phyloP scores from a whole-genome alignment of 768 basidiomycete species.

The Chalciporus chontae region DNA sequence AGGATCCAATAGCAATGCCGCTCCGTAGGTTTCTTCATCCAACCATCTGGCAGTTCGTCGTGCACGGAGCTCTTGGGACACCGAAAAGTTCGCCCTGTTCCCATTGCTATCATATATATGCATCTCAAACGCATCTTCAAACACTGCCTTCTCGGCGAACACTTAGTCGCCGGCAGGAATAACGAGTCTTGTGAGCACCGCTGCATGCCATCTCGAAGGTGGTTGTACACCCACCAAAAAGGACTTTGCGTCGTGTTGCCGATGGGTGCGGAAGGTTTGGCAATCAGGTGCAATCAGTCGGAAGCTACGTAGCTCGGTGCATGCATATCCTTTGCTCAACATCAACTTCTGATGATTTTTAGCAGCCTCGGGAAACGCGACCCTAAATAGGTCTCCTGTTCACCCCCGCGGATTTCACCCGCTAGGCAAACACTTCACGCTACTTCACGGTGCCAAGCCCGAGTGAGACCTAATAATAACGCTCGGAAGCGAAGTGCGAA shows the following conservation, averaged over 20 bases:
- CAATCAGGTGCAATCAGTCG: neutral
- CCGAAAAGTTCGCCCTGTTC: neutral
- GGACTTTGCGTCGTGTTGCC: neutral
- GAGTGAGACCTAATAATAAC: neutral
- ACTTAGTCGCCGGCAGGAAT: conserved; percentile 11
- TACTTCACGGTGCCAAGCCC: neutral
- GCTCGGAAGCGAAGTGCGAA: neutral
- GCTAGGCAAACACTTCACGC: no score
- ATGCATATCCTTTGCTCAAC: neutral
- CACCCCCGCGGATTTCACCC: no score
- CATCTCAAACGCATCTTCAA: no score
- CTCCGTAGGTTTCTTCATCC: no score
- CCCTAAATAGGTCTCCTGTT: no score
- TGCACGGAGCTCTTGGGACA: no score
- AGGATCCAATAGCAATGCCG: neutral
- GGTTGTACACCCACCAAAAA: neutral
- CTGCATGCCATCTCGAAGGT: no score
- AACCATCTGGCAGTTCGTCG: neutral
- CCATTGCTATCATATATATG: no score
- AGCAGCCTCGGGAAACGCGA: neutral
- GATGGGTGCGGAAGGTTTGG: neutral
- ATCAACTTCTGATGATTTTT: neutral
- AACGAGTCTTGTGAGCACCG: neutral
- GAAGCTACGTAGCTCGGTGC: neutral
- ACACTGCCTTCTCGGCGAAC: no score